Conservation (phyloP, 495 filamentous ascomycete species). For the Apiosordaria backusii region DNA sequence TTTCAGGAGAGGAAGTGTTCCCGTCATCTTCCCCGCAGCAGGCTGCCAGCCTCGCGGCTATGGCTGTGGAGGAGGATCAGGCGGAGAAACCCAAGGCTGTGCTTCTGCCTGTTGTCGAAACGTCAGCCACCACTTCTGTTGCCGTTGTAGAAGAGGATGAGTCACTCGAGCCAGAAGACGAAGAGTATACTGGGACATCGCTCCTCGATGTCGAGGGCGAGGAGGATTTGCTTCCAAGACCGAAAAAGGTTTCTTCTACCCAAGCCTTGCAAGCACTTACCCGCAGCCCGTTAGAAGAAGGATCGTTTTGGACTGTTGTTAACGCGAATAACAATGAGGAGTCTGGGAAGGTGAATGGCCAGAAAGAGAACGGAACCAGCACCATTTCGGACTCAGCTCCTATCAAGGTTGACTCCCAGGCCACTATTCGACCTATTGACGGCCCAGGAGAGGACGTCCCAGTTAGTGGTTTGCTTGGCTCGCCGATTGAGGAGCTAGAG, state of each 20-base stretch:
- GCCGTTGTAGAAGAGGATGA: conserved; percentile 19
- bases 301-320: conserved; percentile 43
- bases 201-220: conserved; percentile 36
- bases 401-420: conserved; percentile 23
- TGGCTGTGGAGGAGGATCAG: background rate
- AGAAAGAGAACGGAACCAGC: conserved; percentile 9
- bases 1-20: conserved; percentile 50
- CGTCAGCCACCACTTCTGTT: conserved; percentile 18
- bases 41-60: conserved; percentile 12
- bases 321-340: conserved; percentile 34
- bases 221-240: conserved; percentile 39
- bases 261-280: conserved; percentile 43
- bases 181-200: conserved; percentile 21
- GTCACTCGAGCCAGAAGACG: conserved; percentile 16
- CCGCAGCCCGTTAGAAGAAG: conserved; percentile 42
- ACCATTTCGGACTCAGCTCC: background rate
- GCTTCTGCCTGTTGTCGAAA: conserved; percentile 18
- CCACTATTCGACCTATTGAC: conserved; percentile 14
- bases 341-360: conserved; percentile 28
- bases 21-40: conserved; percentile 46
- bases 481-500: conserved; percentile 23
- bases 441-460: background rate
- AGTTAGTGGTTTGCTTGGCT: conserved; percentile 10
- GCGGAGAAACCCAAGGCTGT: conserved; percentile 14
- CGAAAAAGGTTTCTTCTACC: conserved; percentile 46